These are phyloP conservation scores for Daucus carota DNA, from an alignment of 129 eudicot species.

Conservation along the genomic window DNA sequence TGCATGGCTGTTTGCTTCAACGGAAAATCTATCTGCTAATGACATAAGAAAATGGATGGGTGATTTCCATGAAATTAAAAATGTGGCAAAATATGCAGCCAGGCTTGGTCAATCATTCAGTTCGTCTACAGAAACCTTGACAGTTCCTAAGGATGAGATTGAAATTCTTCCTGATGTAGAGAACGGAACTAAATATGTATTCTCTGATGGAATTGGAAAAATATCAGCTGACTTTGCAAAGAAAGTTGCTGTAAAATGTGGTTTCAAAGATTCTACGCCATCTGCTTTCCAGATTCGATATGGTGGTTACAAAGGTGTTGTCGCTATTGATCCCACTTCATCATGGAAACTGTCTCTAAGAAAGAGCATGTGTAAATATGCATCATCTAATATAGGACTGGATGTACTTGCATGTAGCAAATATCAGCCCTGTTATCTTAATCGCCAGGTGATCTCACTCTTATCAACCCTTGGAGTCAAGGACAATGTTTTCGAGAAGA, in stretches of 20 bases:
- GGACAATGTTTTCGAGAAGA: conserved; percentile 39
- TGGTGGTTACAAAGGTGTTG: conserved; percentile 67
- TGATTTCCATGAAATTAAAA: conserved; percentile 35
- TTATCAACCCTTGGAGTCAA: conserved; percentile 53
- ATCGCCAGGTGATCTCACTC: conserved; percentile 52
- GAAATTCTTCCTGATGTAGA: conserved; percentile 35
- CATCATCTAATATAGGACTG: conserved; percentile 36
- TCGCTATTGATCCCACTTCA: conserved; percentile 48
- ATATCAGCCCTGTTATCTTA: conserved; percentile 57
- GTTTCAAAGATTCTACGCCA: conserved; percentile 29
- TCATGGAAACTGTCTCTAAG: conserved; percentile 42
- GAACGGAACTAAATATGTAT: conserved; percentile 22
- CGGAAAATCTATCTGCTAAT: conserved; percentile 29
- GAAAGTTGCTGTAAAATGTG: conserved; percentile 45
- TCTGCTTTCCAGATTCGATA: conserved; percentile 59
- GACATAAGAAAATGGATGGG: conserved; percentile 57
- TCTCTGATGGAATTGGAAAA: conserved; percentile 71
- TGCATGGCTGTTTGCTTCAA: conserved; percentile 59
- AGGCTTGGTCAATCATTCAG: conserved; percentile 66
- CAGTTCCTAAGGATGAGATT: conserved; percentile 33
- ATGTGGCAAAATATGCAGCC: conserved; percentile 69
- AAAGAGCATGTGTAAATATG: conserved; percentile 52
- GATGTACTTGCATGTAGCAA: conserved; percentile 54
- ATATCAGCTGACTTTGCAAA: conserved; percentile 49
- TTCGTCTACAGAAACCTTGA: conserved; percentile 55